A percentile compares a stretch with the other conserved stretches of the same genome.
Conservation (phyloP, 352 stramenopile genomes). For the Pythium dissotocum region DNA sequence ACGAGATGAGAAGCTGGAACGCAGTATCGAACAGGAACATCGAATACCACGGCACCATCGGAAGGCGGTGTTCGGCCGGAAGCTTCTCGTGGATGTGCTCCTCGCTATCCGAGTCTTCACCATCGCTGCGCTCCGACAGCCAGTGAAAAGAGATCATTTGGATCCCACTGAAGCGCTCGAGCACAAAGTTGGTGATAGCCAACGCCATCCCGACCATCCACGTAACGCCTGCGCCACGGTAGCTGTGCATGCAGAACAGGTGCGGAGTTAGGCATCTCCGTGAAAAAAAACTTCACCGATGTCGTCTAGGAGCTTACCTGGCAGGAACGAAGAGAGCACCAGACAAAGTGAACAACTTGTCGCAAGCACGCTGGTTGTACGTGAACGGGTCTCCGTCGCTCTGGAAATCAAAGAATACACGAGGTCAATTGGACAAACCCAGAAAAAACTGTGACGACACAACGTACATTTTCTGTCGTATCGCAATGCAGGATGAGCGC, state of each 20-base stretch:
- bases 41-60: slow-evolving; percentile 95
- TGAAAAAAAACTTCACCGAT: neutral
- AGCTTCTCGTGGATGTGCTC: slow-evolving; percentile 63
- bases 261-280: neutral
- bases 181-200: slow-evolving; percentile 82
- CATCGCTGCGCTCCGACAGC: slow-evolving; percentile 45
- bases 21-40: slow-evolving; percentile 91
- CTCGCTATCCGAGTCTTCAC: slow-evolving; percentile 45
- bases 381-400: slow-evolving; percentile 39
- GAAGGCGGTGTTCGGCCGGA: slow-evolving; percentile 67
- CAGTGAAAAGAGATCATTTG: slow-evolving; percentile 83
- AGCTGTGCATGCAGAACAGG: slow-evolving; percentile 33
- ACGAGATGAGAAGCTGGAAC: slow-evolving; percentile 91
- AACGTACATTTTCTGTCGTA: slow-evolving; percentile 45
- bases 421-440: neutral
- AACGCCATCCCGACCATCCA: slow-evolving; percentile 82
- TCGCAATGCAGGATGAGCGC: slow-evolving; percentile 85
- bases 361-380: slow-evolving; percentile 81
- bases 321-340: slow-evolving; percentile 60
- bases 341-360: slow-evolving; percentile 74
- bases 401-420: neutral
- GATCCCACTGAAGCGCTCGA: slow-evolving; percentile 79
- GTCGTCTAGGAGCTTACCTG: slow-evolving; percentile 35
- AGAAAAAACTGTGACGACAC: neutral
- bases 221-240: slow-evolving; percentile 78